A percentile compares a stretch with the other conserved stretches of the same genome.
phyloP scores from a whole-genome alignment of 352 stramenopile species.

The Phytophthora idaei region DNA sequence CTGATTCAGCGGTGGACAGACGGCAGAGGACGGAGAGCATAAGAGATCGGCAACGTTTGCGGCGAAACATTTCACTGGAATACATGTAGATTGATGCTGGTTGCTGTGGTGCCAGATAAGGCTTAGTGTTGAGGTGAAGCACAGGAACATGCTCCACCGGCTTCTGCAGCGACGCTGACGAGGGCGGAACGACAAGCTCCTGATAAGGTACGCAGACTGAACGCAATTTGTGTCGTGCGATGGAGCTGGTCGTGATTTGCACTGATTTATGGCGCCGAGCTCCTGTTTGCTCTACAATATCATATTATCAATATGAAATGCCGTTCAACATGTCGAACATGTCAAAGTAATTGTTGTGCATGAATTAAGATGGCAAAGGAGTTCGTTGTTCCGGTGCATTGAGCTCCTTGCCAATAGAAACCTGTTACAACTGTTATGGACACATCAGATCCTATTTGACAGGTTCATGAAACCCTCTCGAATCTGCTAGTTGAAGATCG shows the following conservation, averaged over 20 bases:
- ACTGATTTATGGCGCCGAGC: background rate
- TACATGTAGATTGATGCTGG: background rate
- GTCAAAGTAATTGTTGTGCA: no score
- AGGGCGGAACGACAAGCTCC: slow-evolving; percentile 6
- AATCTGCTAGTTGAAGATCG: slow-evolving; percentile 28
- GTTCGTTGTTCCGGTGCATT: no score
- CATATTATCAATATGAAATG: no score
- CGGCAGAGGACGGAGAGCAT: background rate
- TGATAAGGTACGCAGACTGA: background rate
- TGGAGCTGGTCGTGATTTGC: background rate
- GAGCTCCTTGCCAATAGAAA: no score
- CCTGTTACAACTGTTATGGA: no score
- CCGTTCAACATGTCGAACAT: no score
- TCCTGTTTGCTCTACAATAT: background rate
- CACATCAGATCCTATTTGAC: background rate
- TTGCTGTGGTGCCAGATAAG: background rate
- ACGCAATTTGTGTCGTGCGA: no score
- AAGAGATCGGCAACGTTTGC: slow-evolving; percentile 10
- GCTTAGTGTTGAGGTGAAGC: background rate
- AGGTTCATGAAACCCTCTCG: background rate
- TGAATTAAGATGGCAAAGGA: no score
- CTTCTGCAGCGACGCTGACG: background rate
- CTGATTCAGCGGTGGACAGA: slow-evolving; percentile 18
- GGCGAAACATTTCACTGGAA: background rate
- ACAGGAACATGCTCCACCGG: no score